phyloP scores from a whole-genome alignment of 176 grass and related monocot genomes.

The Hordeum vulgare region MorexV3_pseudomolecules_assembly NC_058523.1:390373391-390373890 shows the following conservation, averaged over 20 bases:
- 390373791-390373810: neutral
- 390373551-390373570: conserved; percentile 8
- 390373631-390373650: conserved; percentile 84
- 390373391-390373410: conserved; percentile 90
- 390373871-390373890: neutral
- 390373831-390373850: neutral
- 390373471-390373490: neutral
- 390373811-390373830: neutral
- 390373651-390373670: conserved; percentile 74
- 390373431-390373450: conserved; percentile 17
- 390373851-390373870: neutral
- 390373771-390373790: conserved; percentile 32
- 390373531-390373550: neutral
- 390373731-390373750: conserved; percentile 72
- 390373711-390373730: conserved; percentile 55
- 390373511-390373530: neutral
- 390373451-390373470: neutral
- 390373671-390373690: conserved; percentile 80
- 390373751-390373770: conserved; percentile 94
- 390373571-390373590: neutral
- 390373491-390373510: neutral
- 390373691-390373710: conserved; percentile 62
- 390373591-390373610: neutral
- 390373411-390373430: conserved; percentile 38
- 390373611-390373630: conserved; percentile 69